These are phyloP conservation scores for Naganishia randhawae DNA, from an alignment of 768 basidiomycete genomes.

Conservation along the genomic window DNA sequence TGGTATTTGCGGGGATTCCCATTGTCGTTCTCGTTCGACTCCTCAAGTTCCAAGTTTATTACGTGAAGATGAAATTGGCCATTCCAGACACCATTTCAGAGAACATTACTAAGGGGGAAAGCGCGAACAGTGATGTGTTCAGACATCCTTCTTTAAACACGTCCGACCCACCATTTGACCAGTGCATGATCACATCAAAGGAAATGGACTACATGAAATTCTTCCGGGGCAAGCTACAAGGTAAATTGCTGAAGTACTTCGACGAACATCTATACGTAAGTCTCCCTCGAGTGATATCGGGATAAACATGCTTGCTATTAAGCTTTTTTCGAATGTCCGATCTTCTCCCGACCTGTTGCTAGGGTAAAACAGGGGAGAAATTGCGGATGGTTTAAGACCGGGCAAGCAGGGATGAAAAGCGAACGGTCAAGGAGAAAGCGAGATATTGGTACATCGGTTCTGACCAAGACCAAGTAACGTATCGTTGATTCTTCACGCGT, in stretches of 20 bases:
- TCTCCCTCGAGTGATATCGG: too few relatives aligned
- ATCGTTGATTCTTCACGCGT: too few relatives aligned
- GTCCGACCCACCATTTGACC: background rate
- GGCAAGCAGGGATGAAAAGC: too few relatives aligned
- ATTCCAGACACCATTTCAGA: background rate
- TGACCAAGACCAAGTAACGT: too few relatives aligned
- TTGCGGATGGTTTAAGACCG: too few relatives aligned
- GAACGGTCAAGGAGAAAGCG: too few relatives aligned
- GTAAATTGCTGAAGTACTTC: background rate
- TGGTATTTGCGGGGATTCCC: background rate
- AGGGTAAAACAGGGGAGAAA: too few relatives aligned
- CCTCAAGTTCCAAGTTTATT: background rate
- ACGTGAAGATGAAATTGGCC: background rate
- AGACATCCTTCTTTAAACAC: background rate
- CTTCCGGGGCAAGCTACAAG: background rate
- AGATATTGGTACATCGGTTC: too few relatives aligned
- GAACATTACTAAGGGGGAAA: too few relatives aligned
- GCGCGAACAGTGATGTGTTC: background rate
- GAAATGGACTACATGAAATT: background rate
- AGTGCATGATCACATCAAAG: background rate
- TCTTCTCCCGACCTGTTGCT: too few relatives aligned
- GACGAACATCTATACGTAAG: background rate
- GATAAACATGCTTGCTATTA: too few relatives aligned
- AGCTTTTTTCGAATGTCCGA: too few relatives aligned
- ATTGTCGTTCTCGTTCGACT: background rate